Evolutionary conservation across 1,284 basidiomycete species (phyloP), one percentile per base, ranked within the genome.

Genomic region (Vanrija humicola): DNA sequence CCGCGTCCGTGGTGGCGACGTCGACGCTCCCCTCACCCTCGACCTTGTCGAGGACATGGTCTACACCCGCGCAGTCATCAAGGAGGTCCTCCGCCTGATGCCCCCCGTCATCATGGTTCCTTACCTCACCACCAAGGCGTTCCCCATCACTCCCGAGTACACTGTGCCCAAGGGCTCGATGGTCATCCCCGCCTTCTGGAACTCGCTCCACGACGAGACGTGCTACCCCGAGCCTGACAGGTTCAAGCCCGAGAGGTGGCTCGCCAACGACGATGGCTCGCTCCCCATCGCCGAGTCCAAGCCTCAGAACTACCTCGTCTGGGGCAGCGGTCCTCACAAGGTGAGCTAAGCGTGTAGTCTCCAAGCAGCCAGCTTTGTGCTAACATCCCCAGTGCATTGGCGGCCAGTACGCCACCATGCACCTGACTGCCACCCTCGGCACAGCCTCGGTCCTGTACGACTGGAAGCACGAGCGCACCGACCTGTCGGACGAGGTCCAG

Each of bases 131-230:
- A 87, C 83, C 60, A 90, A 89, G 78, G 76, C 90, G 0, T 98
- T 98, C 86, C 91, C 92, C 34, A 92, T 98, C 77, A 81, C 86
- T 48, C 79, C 84, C 19, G 84, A 89, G 69, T 98, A 98, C 81
- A 95, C 88, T 16, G 94, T 93, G 0, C 95, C 96, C 40, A 84
- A 84, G 55, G 86, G 85, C 64, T 87, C 87, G 71, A 97, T 98
- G 90, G 83, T 98, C 68, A 97, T 98, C 65, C 95, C 95, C 2
- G 90, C 90, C n/a, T 90, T 97, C 79, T 98, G 89, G 79, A 88
- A 88, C 72, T 91, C 93, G 10, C 81, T 97, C 46, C 94, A 98
- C 75, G 95, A 98, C 75, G 83, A 88, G 18, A 80, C 81, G 45
- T 85, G 93, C 53, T 98, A 89, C 81, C 89, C 91, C 38, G 83